Evolutionary conservation across 306 rosid species (phyloP).

Genomic region (Dryas octopetala): DNA sequence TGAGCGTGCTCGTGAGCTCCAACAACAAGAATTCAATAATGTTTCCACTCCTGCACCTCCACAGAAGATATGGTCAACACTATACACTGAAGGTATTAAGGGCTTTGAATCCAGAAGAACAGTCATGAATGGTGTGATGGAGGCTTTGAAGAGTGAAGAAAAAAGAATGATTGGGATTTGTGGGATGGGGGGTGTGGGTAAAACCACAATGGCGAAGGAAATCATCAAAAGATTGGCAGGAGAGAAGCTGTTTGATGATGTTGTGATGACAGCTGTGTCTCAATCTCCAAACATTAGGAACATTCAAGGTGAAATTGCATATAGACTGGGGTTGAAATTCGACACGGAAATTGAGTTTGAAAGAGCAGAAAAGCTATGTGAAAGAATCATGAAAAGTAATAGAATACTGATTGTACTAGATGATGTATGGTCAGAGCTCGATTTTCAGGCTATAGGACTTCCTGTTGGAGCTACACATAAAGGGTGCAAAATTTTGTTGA

Average conservation of each 20-base stretch:
- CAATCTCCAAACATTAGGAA: background rate
- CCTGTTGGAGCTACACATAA: conserved; percentile 6
- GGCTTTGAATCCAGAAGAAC: conserved; percentile 2
- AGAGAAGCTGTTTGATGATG: background rate
- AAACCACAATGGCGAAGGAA: background rate
- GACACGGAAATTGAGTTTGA: background rate
- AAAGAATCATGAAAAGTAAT: background rate
- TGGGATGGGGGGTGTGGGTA: background rate
- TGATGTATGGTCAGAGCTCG: conserved; percentile 34
- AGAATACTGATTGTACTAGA: conserved; percentile 22
- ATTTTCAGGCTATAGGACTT: conserved; percentile 29
- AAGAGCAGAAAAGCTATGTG: background rate
- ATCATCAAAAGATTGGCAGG: background rate
- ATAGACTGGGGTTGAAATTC: too few relatives aligned
- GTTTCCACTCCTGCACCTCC: too few relatives aligned
- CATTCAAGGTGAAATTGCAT: background rate
- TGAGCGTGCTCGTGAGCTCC: background rate
- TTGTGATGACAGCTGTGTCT: background rate
- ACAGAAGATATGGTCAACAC: too few relatives aligned
- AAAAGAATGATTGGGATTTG: background rate
- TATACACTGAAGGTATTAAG: too few relatives aligned
- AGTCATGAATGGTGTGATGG: background rate
- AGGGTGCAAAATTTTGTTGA: background rate
- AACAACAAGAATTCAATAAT: too few relatives aligned
- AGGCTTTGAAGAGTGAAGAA: background rate